These are phyloP conservation scores for Huiozyma naganishii DNA, from an alignment of 805 yeast genomes.

Conservation along the genomic window DNA sequence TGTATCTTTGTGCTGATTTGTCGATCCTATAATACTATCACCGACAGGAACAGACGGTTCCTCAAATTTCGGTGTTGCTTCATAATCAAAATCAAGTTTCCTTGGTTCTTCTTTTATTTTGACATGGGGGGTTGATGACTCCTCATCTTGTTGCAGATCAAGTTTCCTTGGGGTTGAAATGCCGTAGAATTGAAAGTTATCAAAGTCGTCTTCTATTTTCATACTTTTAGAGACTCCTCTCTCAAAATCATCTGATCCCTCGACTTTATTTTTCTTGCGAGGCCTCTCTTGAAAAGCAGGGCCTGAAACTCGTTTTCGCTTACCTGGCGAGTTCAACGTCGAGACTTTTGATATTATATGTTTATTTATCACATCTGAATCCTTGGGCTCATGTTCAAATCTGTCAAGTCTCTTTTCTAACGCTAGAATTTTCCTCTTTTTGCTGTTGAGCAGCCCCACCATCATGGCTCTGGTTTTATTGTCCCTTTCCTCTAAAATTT, in stretches of 20 bases:
- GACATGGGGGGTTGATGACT: too few relatives aligned
- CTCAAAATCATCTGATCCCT: not conserved
- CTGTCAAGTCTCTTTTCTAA: constrained; percentile 7
- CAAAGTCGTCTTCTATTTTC: constrained; percentile 8
- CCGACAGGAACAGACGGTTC: too few relatives aligned
- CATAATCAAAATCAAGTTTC: too few relatives aligned
- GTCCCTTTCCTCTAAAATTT: constrained; percentile 14
- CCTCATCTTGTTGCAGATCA: too few relatives aligned
- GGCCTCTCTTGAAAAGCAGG: not conserved
- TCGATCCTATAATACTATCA: too few relatives aligned
- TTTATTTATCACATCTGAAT: constrained; percentile 12
- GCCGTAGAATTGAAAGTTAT: constrained; percentile 17
- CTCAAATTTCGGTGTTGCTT: too few relatives aligned
- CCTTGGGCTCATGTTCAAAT: constrained; percentile 4
- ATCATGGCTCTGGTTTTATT: constrained; percentile 12
- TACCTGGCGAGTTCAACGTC: constrained; percentile 19
- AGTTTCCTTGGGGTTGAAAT: constrained; percentile 2
- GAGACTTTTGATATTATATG: constrained; percentile 11
- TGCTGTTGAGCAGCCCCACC: constrained; percentile 18
- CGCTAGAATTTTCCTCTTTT: constrained; percentile 16
- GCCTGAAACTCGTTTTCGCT: constrained; percentile 5
- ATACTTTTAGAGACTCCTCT: constrained; percentile 1
- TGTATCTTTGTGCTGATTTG: too few relatives aligned
- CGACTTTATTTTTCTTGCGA: not conserved
- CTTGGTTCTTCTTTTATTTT: too few relatives aligned